Evolutionary conservation across 768 basidiomycete species (phyloP).

Genomic region (Boletus edulis): DNA sequence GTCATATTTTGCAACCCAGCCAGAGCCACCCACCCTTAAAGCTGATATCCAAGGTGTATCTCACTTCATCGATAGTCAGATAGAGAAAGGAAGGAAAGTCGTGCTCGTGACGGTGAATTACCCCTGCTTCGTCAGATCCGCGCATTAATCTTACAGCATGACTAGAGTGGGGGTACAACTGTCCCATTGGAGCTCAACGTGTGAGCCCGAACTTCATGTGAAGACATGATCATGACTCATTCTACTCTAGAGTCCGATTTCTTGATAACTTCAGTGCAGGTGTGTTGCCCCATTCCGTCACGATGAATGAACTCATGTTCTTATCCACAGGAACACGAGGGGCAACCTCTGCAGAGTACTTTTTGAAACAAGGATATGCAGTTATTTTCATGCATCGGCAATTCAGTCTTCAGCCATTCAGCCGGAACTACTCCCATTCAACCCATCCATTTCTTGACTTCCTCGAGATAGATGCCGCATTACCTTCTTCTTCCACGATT

Average conservation of each 20-base stretch:
- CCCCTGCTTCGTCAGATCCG: not conserved
- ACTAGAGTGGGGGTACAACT: conserved; percentile 95
- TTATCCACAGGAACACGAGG: conserved; percentile 80
- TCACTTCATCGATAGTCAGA: conserved; percentile 70
- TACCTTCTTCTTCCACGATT: conserved; percentile 17
- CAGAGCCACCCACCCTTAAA: conserved; percentile 69
- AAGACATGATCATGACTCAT: conserved; percentile 17
- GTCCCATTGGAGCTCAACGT: conserved; percentile 98
- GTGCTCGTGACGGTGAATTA: conserved; percentile 89
- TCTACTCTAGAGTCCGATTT: conserved; percentile 78
- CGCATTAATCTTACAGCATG: conserved; percentile 12
- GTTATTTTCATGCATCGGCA: conserved; percentile 99
- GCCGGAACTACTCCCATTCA: conserved; percentile 95
- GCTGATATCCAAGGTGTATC: conserved; percentile 62
- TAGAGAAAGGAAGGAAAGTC: conserved; percentile 63
- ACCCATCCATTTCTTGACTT: conserved; percentile 98
- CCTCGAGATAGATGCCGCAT: conserved; percentile 57
- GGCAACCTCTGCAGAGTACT: conserved; percentile 97
- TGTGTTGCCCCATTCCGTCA: conserved; percentile 31
- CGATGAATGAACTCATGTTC: not conserved
- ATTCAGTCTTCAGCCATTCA: conserved; percentile 97
- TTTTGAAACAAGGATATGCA: conserved; percentile 89
- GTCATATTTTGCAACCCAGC: conserved; percentile 86
- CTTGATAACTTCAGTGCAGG: conserved; percentile 99
- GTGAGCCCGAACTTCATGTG: conserved; percentile 52